A percentile compares a stretch with the other conserved stretches of the same genome.
phyloP scores from a whole-genome alignment of 495 filamentous ascomycete genomes.

The Platismatia glauca region DNA sequence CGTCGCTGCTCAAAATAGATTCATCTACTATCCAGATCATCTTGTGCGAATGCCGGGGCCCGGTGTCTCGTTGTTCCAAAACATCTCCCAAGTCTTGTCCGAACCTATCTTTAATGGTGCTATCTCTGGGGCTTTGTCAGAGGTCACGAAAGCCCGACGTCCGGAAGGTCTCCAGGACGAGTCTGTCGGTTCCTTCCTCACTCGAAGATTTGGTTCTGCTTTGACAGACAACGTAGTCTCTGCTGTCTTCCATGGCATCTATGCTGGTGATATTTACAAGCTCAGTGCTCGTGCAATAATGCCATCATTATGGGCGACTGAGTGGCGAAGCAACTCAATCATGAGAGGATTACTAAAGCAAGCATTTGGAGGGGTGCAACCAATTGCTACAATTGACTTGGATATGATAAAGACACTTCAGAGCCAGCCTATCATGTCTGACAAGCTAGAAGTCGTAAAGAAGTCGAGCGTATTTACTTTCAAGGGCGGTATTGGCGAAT shows the following conservation, averaged over 20 bases:
- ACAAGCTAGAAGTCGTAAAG: constrained; percentile 11
- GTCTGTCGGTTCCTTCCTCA: constrained; percentile 62
- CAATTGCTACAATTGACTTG: constrained; percentile 23
- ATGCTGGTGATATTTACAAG: constrained; percentile 81
- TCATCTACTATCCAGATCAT: constrained; percentile 85
- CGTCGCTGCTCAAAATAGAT: constrained; percentile 55
- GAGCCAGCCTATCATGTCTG: constrained; percentile 9
- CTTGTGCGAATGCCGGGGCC: constrained; percentile 61
- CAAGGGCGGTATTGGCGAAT: constrained; percentile 46
- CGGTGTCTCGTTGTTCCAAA: constrained; percentile 24
- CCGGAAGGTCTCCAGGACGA: constrained; percentile 45
- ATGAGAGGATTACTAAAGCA: constrained; percentile 17
- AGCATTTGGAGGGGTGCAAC: constrained; percentile 4
- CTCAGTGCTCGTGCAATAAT: constrained; percentile 62
- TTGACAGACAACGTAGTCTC: constrained; percentile 70
- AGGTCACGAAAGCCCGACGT: constrained; percentile 30
- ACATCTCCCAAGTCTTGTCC: constrained; percentile 30
- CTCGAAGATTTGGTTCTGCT: constrained; percentile 43
- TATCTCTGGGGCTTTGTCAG: constrained; percentile 33
- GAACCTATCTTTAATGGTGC: constrained; percentile 59
- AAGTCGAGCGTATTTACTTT: constrained; percentile 51
- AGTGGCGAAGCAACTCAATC: constrained; percentile 35
- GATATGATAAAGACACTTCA: constrained; percentile 22
- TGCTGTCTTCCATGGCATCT: constrained; percentile 79
- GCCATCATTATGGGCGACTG: constrained; percentile 43